phyloP scores from a whole-genome alignment of 495 filamentous ascomycete species.

The Aspergillus funiculosus region DNA sequence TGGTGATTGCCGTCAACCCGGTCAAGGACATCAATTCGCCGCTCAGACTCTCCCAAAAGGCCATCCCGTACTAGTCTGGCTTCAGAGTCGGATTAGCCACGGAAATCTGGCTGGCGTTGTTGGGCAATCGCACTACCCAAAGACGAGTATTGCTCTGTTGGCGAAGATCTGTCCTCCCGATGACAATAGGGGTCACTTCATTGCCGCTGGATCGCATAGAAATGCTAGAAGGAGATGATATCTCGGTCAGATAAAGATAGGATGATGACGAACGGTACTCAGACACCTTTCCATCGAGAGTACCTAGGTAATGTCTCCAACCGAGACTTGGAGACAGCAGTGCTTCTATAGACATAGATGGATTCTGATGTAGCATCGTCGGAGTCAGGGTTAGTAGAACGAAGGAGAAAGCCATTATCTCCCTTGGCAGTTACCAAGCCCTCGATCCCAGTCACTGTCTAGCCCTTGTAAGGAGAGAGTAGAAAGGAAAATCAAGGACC shows the following conservation, averaged over 20 bases:
- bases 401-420: slow-evolving; percentile 52
- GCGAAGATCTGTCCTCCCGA: slow-evolving; percentile 48
- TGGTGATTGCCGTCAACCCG: slow-evolving; percentile 41
- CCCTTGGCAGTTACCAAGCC: slow-evolving; percentile 57
- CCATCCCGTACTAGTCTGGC: slow-evolving; percentile 51
- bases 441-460: slow-evolving; percentile 47
- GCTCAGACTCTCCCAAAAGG: slow-evolving; percentile 59
- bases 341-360: slow-evolving; percentile 50
- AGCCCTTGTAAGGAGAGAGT: slow-evolving; percentile 48
- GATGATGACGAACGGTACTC: slow-evolving; percentile 48
- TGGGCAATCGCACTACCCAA: slow-evolving; percentile 51
- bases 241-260: slow-evolving; percentile 54
- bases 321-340: slow-evolving; percentile 35
- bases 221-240: slow-evolving; percentile 44
- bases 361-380: slow-evolving; percentile 45
- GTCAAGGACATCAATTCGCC: slow-evolving; percentile 53
- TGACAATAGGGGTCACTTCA: slow-evolving; percentile 44
- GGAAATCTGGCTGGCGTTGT: slow-evolving; percentile 46
- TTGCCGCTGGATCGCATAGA: slow-evolving; percentile 41
- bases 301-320: slow-evolving; percentile 56
- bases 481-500: slow-evolving; percentile 6
- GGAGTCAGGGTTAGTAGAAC: slow-evolving; percentile 45
- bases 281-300: slow-evolving; percentile 46
- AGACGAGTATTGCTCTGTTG: slow-evolving; percentile 44
- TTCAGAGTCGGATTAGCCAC: slow-evolving; percentile 48